These are phyloP conservation scores for Blyttiomyces sp. DNA, from an alignment of 371 early-diverging fungal species.

Conservation along the genomic window DNA sequence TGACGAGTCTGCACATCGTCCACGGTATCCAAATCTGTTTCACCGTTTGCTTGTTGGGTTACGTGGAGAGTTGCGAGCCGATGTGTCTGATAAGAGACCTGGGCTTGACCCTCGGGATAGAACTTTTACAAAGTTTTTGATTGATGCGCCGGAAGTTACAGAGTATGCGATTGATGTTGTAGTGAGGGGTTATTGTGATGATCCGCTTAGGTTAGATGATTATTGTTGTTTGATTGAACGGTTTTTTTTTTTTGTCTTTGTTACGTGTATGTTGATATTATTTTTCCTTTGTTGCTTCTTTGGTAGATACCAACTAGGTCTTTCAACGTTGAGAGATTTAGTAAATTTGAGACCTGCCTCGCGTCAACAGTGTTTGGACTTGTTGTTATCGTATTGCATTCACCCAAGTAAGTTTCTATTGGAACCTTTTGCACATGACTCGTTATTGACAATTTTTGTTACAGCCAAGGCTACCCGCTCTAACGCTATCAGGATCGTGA, in stretches of 20 bases:
- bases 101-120: slow-evolving; percentile 42
- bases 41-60: slow-evolving; percentile 24
- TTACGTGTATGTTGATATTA: not conserved
- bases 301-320: slow-evolving; percentile 41
- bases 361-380: slow-evolving; percentile 27
- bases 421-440: not conserved
- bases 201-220: slow-evolving; percentile 32
- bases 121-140: slow-evolving; percentile 46
- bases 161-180: slow-evolving; percentile 26
- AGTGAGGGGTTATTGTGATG: slow-evolving; percentile 39
- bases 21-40: slow-evolving; percentile 25
- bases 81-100: slow-evolving; percentile 1
- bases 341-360: slow-evolving; percentile 39
- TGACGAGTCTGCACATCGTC: not conserved
- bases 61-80: slow-evolving; percentile 9
- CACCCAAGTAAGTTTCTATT: slow-evolving; percentile 22
- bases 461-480: slow-evolving; percentile 28
- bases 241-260: not conserved
- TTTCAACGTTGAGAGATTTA: slow-evolving; percentile 44
- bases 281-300: not conserved
- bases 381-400: slow-evolving; percentile 30
- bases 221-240: not conserved
- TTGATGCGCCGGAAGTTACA: slow-evolving; percentile 47
- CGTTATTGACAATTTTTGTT: not conserved
- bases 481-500: slow-evolving; percentile 57